Evolutionary conservation across 768 basidiomycete genomes (phyloP).

Genomic region (Suillus americanus): DNA sequence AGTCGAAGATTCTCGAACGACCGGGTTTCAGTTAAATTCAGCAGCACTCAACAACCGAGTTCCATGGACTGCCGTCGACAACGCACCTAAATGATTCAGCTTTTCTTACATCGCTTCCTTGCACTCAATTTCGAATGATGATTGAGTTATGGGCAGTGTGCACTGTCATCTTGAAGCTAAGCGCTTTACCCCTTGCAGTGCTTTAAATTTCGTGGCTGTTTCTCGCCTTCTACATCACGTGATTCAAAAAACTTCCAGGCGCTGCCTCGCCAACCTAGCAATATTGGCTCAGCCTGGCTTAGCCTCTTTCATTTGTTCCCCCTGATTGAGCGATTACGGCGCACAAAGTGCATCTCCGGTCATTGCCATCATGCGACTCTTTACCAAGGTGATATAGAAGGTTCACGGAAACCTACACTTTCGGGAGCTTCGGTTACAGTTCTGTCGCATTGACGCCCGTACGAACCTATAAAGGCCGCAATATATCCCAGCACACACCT

Average conservation of each 20-base stretch:
- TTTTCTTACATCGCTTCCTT: background rate
- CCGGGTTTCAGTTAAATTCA: background rate
- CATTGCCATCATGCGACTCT: background rate
- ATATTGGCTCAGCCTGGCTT: background rate
- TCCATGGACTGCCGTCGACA: background rate
- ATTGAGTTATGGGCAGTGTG: background rate
- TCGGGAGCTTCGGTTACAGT: background rate
- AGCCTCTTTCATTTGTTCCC: background rate
- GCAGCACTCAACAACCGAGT: background rate
- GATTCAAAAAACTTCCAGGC: background rate
- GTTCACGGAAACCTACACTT: background rate
- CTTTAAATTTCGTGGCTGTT: background rate
- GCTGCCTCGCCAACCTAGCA: background rate
- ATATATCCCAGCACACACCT: background rate
- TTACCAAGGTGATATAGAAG: background rate
- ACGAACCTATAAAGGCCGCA: constrained; percentile 10
- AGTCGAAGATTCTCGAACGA: background rate
- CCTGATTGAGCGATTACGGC: background rate
- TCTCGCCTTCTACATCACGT: background rate
- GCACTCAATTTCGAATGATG: background rate
- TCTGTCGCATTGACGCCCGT: background rate
- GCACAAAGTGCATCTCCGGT: background rate
- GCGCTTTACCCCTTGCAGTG: background rate
- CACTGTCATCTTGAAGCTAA: background rate
- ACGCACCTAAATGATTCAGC: background rate